Evolutionary conservation across 192 early-diverging fungal species (phyloP).

Genomic region (Umbelopsis sp.): DNA sequence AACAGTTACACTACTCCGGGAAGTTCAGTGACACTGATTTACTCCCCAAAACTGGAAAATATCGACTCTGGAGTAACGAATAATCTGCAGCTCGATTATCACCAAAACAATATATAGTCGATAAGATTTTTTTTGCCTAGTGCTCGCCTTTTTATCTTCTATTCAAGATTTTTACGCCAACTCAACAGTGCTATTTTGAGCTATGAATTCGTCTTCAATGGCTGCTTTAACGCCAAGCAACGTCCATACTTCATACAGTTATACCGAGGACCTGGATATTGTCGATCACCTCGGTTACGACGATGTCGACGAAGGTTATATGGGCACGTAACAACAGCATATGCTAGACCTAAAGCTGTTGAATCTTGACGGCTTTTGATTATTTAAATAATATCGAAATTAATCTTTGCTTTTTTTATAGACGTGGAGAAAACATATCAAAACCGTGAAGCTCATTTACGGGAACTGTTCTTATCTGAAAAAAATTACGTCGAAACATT

Average conservation of each 20-base stretch:
- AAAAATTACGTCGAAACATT: constrained; percentile 28
- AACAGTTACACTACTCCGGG: too few species aligned
- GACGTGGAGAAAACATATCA: constrained; percentile 11
- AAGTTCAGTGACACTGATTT: too few species aligned
- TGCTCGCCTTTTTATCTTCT: constrained; percentile 1
- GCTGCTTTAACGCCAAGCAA: neutral
- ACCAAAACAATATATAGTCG: too few species aligned
- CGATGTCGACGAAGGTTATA: constrained; percentile 31
- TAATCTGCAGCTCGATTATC: too few species aligned
- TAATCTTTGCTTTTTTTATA: constrained; percentile 6
- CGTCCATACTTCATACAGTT: neutral
- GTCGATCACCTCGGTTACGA: constrained; percentile 35
- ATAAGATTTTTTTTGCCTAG: neutral
- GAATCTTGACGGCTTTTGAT: neutral
- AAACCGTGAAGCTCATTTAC: constrained; percentile 30
- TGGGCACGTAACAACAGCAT: constrained; percentile 22
- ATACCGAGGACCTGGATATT: constrained; percentile 25
- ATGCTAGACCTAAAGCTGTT: neutral
- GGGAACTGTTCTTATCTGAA: constrained; percentile 25
- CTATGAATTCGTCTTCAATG: neutral
- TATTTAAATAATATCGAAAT: too few species aligned
- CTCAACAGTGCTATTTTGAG: too few species aligned
- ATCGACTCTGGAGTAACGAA: too few species aligned
- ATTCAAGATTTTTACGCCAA: neutral
- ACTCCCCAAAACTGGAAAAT: too few species aligned